Evolutionary conservation across 2,329 filamentous ascomycete species (phyloP).

Genomic region (Cladobotryum protrusum): DNA sequence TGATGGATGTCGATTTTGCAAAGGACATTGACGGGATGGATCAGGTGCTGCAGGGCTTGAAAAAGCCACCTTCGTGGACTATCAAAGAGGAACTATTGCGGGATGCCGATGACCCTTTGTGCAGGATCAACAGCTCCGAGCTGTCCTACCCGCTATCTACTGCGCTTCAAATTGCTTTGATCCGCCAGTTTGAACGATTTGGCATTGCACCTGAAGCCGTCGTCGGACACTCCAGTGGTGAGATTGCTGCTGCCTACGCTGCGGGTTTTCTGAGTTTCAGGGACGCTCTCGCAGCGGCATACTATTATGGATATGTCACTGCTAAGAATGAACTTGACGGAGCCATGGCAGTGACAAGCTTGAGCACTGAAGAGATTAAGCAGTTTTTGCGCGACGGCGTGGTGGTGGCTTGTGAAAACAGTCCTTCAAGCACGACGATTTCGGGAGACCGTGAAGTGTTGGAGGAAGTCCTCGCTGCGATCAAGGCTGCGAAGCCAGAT

Average conservation of each 20-base stretch:
- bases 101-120: conserved; percentile 1
- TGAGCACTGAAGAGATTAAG: conserved; percentile 10
- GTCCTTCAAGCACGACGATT: conserved; percentile 25
- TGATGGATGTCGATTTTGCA: conserved; percentile 16
- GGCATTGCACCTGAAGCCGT: conserved; percentile 21
- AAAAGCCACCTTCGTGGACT: conserved; percentile 4
- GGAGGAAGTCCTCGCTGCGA: conserved; percentile 12
- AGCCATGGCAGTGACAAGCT: conserved; percentile 24
- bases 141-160: conserved; percentile 32
- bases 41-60: background rate
- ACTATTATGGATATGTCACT: conserved; percentile 23
- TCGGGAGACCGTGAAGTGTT: conserved; percentile 25
- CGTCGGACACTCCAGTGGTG: conserved; percentile 31
- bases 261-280: conserved; percentile 10
- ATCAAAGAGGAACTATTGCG: conserved; percentile 11
- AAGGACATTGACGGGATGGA: conserved; percentile 9
- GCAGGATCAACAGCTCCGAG: conserved; percentile 5
- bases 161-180: conserved; percentile 33
- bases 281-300: conserved; percentile 24
- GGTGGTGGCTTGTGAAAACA: conserved; percentile 29
- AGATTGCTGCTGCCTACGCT: conserved; percentile 32
- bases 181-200: conserved; percentile 25
- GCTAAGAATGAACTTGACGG: conserved; percentile 11
- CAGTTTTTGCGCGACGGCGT: conserved; percentile 9
- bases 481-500: conserved; percentile 3